These are phyloP conservation scores for Dicorynia guianensis DNA, from an alignment of 306 rosid genomes.

Conservation along the genomic window DNA sequence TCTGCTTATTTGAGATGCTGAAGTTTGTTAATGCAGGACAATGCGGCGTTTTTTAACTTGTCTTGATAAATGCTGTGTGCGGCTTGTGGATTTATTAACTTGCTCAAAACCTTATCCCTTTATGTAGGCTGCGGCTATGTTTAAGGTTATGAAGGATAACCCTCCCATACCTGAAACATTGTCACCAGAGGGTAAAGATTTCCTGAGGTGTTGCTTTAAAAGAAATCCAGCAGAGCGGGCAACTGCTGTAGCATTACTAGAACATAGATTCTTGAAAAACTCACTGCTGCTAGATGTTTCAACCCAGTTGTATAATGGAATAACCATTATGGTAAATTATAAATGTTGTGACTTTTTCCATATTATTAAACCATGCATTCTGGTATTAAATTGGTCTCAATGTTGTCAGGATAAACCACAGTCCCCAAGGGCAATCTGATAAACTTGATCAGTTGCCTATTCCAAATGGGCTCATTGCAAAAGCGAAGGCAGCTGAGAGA, in stretches of 20 bases:
- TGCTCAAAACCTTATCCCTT: slow-evolving; percentile 33
- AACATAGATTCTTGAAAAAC: slow-evolving; percentile 78
- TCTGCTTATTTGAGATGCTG: background rate
- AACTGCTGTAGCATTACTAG: slow-evolving; percentile 74
- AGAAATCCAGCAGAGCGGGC: slow-evolving; percentile 95
- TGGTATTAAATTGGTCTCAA: slow-evolving; percentile 28
- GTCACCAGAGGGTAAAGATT: slow-evolving; percentile 84
- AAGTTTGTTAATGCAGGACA: slow-evolving; percentile 13
- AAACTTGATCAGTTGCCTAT: slow-evolving; percentile 52
- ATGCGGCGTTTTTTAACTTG: slow-evolving; percentile 2
- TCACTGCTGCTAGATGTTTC: slow-evolving; percentile 57
- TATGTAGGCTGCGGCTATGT: slow-evolving; percentile 97
- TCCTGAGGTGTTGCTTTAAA: slow-evolving; percentile 80
- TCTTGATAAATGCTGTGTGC: slow-evolving; percentile 22
- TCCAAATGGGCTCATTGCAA: slow-evolving; percentile 38
- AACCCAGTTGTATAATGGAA: slow-evolving; percentile 44
- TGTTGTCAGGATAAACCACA: slow-evolving; percentile 64
- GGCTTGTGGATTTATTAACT: slow-evolving; percentile 39
- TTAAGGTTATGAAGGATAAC: slow-evolving; percentile 85
- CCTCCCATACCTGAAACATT: slow-evolving; percentile 89
- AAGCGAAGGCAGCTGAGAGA: slow-evolving; percentile 60
- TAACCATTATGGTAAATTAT: slow-evolving; percentile 55
- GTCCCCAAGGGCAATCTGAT: slow-evolving; percentile 60
- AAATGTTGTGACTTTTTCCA: slow-evolving; percentile 12
- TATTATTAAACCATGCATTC: slow-evolving; percentile 24